phyloP scores from a whole-genome alignment of 1,284 basidiomycete genomes.

The Moniliophthora roreri region DNA sequence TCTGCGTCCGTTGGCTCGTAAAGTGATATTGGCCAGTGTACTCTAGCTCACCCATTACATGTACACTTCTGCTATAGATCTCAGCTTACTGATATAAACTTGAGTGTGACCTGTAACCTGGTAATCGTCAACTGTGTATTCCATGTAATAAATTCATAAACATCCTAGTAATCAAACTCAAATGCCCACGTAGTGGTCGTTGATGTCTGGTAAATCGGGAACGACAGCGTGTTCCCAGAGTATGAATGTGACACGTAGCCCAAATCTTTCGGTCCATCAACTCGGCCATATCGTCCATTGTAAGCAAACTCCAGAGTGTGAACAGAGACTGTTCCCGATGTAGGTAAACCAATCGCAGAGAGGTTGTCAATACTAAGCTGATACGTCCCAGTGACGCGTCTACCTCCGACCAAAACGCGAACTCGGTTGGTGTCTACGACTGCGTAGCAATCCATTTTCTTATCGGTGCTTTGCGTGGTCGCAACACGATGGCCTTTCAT shows the following conservation, averaged over 20 bases:
- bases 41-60: no score
- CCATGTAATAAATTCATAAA: no score
- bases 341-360: conserved; percentile 18
- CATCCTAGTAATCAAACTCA: conserved; percentile 17
- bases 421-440: conserved; percentile 21
- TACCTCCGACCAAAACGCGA: conserved; percentile 21
- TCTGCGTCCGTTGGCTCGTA: no score
- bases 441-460: conserved; percentile 23
- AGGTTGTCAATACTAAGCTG: conserved; percentile 19
- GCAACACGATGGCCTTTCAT: conserved; percentile 21
- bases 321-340: conserved; percentile 19
- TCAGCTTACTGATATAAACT: no score
- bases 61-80: no score
- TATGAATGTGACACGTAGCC: conserved; percentile 20
- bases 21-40: no score
- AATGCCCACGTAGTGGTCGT: conserved; percentile 23
- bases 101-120: no score
- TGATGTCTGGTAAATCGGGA: conserved; percentile 23
- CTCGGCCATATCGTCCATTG: conserved; percentile 13
- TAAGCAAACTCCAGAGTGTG: conserved; percentile 18
- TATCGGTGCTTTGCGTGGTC: conserved; percentile 20
- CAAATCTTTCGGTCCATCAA: conserved; percentile 16
- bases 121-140: no score
- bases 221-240: conserved; percentile 18
- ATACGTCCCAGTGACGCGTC: conserved; percentile 21